Percentiles rank a stretch among this genome's conserved stretches.
Evolutionary conservation across 1,284 basidiomycete genomes (phyloP).

Genomic region (Ceratobasidium sp.): DNA sequence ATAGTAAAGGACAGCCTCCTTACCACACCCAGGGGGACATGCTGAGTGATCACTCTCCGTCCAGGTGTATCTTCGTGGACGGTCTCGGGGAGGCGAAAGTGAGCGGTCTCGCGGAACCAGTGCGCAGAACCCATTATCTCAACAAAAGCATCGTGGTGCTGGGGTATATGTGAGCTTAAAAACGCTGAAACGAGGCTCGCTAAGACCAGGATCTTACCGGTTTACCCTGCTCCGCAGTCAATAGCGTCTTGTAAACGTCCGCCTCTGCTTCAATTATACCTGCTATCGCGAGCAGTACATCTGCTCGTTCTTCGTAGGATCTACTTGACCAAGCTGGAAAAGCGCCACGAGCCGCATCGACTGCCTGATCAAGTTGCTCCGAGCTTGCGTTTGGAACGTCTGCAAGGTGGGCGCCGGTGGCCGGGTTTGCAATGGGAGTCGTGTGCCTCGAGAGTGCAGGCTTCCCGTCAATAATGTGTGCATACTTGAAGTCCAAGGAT

Average conservation of each 20-base stretch:
- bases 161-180: background rate
- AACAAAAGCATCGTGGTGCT: conserved; percentile 16
- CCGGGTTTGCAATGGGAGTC: conserved; percentile 9
- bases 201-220: conserved; percentile 19
- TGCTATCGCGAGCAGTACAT: conserved; percentile 14
- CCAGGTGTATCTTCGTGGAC: conserved; percentile 23
- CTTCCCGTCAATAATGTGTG: conserved; percentile 33
- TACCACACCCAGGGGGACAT: conserved; percentile 38
- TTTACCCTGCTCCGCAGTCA: conserved; percentile 38
- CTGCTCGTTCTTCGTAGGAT: conserved; percentile 20
- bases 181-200: background rate
- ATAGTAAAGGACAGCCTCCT: background rate
- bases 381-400: conserved; percentile 12
- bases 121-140: conserved; percentile 30
- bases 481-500: conserved; percentile 11
- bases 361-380: conserved; percentile 26
- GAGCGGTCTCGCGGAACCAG: conserved; percentile 29
- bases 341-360: conserved; percentile 3
- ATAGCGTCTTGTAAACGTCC: conserved; percentile 20
- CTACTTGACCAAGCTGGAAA: conserved; percentile 25
- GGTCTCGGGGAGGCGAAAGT: conserved; percentile 13
- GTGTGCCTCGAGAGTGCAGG: conserved; percentile 1
- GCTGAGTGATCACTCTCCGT: conserved; percentile 11
- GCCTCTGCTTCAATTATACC: background rate
- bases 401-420: conserved; percentile 3